Conservation (phyloP, 2,329 filamentous ascomycete species). For the Phialocephala sp. region DNA sequence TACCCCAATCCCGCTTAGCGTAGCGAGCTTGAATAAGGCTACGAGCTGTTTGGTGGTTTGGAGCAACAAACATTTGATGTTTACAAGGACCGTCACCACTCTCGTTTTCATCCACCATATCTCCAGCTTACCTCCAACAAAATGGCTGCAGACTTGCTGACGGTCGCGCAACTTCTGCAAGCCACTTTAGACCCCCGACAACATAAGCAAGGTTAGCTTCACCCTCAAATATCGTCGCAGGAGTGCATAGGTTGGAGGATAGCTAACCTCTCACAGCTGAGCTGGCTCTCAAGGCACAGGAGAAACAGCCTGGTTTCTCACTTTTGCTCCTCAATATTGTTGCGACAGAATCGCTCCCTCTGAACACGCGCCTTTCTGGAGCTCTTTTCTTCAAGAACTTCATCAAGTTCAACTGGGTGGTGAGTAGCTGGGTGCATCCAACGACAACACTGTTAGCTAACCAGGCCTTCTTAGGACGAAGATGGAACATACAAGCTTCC, state of each 20-base stretch:
- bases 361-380: conserved; percentile 82
- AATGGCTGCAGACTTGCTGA: conserved; percentile 67
- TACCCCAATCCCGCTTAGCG: no score
- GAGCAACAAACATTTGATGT: not conserved
- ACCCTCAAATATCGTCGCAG: not conserved
- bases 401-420: conserved; percentile 90
- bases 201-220: conserved; percentile 80
- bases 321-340: conserved; percentile 89
- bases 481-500: conserved; percentile 92
- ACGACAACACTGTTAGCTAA: conserved; percentile 23
- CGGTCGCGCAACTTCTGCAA: conserved; percentile 82
- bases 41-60: not conserved
- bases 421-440: conserved; percentile 48
- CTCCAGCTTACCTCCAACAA: conserved; percentile 30
- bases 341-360: conserved; percentile 72
- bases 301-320: conserved; percentile 86
- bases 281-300: conserved; percentile 76
- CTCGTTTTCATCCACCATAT: conserved; percentile 15
- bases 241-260: conserved; percentile 34
- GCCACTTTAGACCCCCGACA: conserved; percentile 87
- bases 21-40: not conserved
- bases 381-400: conserved; percentile 99
- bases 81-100: conserved; percentile 4
- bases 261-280: conserved; percentile 67
- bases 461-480: conserved; percentile 67